Evolutionary conservation across 1,139 yeast species (phyloP), one percentile per base, ranked within the genome.

Genomic region (Trichomonascaceae sp.): DNA sequence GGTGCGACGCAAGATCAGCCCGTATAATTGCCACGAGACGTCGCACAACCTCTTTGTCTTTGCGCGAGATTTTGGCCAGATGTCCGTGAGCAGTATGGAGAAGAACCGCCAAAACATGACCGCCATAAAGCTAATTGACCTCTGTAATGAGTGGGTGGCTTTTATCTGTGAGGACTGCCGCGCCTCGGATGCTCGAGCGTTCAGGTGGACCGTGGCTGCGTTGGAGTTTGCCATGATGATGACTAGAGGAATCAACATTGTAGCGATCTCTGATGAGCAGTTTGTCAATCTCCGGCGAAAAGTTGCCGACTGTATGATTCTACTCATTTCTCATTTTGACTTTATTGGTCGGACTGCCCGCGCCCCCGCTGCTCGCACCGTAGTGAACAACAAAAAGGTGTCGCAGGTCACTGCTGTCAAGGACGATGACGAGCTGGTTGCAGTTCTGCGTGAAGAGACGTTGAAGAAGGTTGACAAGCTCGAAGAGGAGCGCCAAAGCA

Each of bases 151-250:
- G 38, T 89, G 98, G 98, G 79, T 89, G 5, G 72, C 85, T 39
- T 87, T 84, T 50, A 75, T 89, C 26, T 82, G 93, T 45, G 97
- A 89, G 56, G 97, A 87, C 49, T 89, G 98, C 60, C 76, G 76
- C 15, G 94, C 96, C 0, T 79, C 93, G 0, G 97, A 87, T 47
- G 69, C 80, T 37, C 80, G 76, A 48, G 89, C 97, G 0, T 89
- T 89, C 53, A 66, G 93, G 48, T 89, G 96, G 95, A 84, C 96
- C 58, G 97, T 89, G 16, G 68, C 82, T 13, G 97, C 98, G 0
- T 65, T 89, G 45, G 98, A 89, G 54, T 89, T 85, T 64, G 92
- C 95, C 1, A 84, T 87, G 94, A 87, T 81, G 45, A 78, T 87
- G 75, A 85, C 95, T 0, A 68, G 81, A 35, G 96, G 96, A 1